Conservation (phyloP, 1,284 basidiomycete species). For the Cutaneotrichosporon curvatum region DNA sequence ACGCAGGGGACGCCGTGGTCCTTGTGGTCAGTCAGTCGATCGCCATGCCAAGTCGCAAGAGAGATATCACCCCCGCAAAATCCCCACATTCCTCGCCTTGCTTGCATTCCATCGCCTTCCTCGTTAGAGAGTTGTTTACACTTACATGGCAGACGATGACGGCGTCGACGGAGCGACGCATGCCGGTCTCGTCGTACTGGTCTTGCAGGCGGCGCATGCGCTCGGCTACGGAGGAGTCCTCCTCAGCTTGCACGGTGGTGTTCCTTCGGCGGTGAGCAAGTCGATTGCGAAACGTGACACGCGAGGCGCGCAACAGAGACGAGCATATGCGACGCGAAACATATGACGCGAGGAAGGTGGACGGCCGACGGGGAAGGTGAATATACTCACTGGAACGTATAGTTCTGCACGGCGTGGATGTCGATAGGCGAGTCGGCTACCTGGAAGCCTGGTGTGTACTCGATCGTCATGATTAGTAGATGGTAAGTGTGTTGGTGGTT, state of each 20-base stretch:
- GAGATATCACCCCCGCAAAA: too few relatives aligned
- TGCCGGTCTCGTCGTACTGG: slow-evolving; percentile 94
- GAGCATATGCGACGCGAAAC: too few relatives aligned
- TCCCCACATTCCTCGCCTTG: neutral
- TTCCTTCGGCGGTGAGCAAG: too few relatives aligned
- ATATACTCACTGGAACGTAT: slow-evolving; percentile 13
- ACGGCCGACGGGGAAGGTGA: too few relatives aligned
- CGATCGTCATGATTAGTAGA: neutral
- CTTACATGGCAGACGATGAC: slow-evolving; percentile 81
- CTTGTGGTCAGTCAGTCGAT: slow-evolving; percentile 18
- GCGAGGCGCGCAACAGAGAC: neutral
- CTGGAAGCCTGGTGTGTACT: neutral
- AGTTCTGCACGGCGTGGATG: slow-evolving; percentile 14
- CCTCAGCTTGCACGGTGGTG: slow-evolving; percentile 71
- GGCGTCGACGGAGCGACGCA: slow-evolving; percentile 91
- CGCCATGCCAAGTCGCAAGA: too few relatives aligned
- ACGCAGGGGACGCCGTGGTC: slow-evolving; percentile 92
- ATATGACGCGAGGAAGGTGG: too few relatives aligned
- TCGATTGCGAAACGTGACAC: too few relatives aligned
- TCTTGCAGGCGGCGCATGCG: slow-evolving; percentile 82
- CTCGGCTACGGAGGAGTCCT: slow-evolving; percentile 87
- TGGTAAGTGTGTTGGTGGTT: too few relatives aligned
- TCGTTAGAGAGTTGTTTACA: neutral
- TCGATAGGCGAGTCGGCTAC: slow-evolving; percentile 2
- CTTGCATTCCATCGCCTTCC: neutral